phyloP scores from a whole-genome alignment of 2,329 filamentous ascomycete species.

The Pseudopyrenochaeta lycopersici region DNA sequence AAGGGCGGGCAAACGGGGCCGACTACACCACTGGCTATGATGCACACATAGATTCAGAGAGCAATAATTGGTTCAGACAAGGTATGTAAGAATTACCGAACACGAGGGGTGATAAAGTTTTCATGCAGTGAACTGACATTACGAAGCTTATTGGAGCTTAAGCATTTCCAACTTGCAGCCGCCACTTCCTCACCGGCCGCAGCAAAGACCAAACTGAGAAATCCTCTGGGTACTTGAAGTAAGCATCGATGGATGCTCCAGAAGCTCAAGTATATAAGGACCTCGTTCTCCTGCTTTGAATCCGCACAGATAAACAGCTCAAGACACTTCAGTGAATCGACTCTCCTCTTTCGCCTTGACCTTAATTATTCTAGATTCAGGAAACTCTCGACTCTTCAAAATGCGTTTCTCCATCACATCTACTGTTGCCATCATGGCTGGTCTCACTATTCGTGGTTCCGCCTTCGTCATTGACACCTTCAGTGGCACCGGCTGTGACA shows the following conservation, averaged over 20 bases:
- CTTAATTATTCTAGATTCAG: background rate
- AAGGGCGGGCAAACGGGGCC: background rate
- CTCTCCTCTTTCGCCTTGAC: background rate
- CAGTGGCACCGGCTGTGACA: background rate
- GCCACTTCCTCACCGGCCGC: background rate
- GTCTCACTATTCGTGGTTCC: background rate
- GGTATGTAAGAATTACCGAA: background rate
- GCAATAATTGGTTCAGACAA: background rate
- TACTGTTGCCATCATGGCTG: background rate
- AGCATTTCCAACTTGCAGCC: background rate
- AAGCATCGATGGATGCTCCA: background rate
- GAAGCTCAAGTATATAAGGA: background rate
- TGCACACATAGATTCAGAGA: background rate
- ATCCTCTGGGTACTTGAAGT: background rate
- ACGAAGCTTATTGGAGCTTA: background rate
- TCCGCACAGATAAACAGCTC: too few relatives aligned
- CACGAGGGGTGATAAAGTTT: background rate
- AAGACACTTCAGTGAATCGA: too few relatives aligned
- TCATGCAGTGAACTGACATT: background rate
- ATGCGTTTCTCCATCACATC: conserved; percentile 1
- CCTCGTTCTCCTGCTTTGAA: too few relatives aligned
- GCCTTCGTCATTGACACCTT: background rate
- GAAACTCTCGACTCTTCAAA: background rate
- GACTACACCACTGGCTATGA: background rate
- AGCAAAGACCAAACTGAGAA: background rate